Base-by-base conservation (phyloP, 345 rosid genomes). In the Brassica incana region DNA sequence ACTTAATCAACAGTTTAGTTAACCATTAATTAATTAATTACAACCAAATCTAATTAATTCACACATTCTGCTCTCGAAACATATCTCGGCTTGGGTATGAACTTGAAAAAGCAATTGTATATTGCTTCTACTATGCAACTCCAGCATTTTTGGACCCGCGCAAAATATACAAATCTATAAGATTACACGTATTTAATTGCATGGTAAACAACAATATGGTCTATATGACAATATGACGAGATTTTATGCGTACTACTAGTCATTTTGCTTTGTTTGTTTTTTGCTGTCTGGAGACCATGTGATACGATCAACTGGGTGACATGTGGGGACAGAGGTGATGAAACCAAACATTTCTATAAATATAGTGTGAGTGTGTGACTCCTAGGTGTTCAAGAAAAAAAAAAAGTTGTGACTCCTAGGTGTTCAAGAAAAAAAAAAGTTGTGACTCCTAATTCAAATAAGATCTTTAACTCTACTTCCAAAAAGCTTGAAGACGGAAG, bases 401-500 rank as follows among this genome's bases (percentile, higher is more conserved):
- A 20, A 20, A 20, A 20, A 20, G 23, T 20, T 1, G 23, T 20
- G 23, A 20, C 81, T 71, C 29, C 18, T 67, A 23, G 23, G 23
- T 20, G 23, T 20, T 20, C 23, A 20, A 20, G 23, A 20, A 20
- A 20, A 20, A n/a, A 20, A 20, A 20, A 20, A 20, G 23, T 20
- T 1, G 23, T 20, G 23, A 20, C 81, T 71, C 29, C 18, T 67
- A 23, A 25, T 78, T 78, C 60, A 71, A 32, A 14, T 35, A 62
- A 6, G 14, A 76, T 67, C 48, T 58, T 76, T 38, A 15, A 58
- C 27, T 14, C 75, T 62, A 70, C 75, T 69, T 69, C 75, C 80
- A 62, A 71, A 71, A 69, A 25, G 76, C 76, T 58, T 54, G 15
- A 64, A 71, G 81, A 71, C 72, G 43, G 45, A 71, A 64, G 45